Evolutionary conservation across 2,329 filamentous ascomycete species (phyloP).

Genomic region (Paracoccidioides lutzii): DNA sequence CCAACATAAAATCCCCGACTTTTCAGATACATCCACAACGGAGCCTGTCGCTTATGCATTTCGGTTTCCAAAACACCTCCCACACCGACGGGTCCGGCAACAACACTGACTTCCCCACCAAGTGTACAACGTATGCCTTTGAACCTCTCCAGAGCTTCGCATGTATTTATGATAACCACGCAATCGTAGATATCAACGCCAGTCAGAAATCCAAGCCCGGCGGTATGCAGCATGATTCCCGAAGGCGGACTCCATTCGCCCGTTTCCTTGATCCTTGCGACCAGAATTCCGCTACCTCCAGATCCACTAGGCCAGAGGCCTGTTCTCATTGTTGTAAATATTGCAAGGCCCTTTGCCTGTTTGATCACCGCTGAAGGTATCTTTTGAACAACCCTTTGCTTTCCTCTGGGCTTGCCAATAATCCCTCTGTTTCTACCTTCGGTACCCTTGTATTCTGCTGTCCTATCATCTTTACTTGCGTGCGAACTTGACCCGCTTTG

Average conservation of each 20-base stretch:
- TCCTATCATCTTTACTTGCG: slow-evolving; percentile 4
- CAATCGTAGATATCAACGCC: slow-evolving; percentile 95
- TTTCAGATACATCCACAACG: slow-evolving; percentile 78
- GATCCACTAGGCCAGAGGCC: slow-evolving; percentile 86
- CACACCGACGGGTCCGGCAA: slow-evolving; percentile 62
- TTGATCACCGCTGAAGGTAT: slow-evolving; percentile 77
- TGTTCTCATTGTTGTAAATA: slow-evolving; percentile 92
- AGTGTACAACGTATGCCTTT: slow-evolving; percentile 66
- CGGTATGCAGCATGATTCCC: slow-evolving; percentile 79
- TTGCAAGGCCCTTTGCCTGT: slow-evolving; percentile 77
- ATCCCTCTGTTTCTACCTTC: slow-evolving; percentile 28
- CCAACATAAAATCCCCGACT: slow-evolving; percentile 79
- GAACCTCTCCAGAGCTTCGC: slow-evolving; percentile 71
- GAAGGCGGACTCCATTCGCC: slow-evolving; percentile 87
- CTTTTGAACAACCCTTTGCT: slow-evolving; percentile 59
- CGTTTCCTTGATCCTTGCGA: slow-evolving; percentile 64
- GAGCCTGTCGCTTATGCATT: slow-evolving; percentile 53
- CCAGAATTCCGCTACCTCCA: slow-evolving; percentile 75
- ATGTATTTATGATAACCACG: slow-evolving; percentile 81
- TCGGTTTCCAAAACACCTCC: slow-evolving; percentile 62
- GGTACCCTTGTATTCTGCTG: neutral
- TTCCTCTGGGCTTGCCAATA: slow-evolving; percentile 43
- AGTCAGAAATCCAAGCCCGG: slow-evolving; percentile 75
- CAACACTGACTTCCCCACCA: slow-evolving; percentile 65
- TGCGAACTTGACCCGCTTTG: slow-evolving; percentile 15